Conservation (phyloP, 1,284 basidiomycete species). For the Apiotrichum domesticum region DNA sequence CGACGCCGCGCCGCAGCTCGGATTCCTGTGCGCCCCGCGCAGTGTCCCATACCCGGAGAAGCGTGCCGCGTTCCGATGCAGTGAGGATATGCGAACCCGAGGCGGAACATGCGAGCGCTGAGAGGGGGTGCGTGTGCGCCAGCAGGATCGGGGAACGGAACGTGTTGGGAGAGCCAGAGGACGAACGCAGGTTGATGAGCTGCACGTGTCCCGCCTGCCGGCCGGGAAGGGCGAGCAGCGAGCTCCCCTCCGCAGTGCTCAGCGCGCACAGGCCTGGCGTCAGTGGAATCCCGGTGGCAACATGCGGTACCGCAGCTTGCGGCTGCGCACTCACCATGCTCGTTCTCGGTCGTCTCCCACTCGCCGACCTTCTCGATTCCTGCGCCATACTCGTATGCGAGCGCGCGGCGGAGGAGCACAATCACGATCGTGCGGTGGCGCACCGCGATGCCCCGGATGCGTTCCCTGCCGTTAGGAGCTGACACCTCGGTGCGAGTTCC, state of each 20-base stretch:
- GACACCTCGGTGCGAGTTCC: no score
- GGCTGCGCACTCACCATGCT: conserved; percentile 56
- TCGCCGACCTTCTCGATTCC: conserved; percentile 59
- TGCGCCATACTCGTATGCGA: conserved; percentile 68
- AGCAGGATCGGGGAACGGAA: conserved; percentile 63
- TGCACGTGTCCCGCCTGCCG: conserved; percentile 87
- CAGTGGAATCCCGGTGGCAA: not conserved
- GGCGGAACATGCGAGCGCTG: conserved; percentile 67
- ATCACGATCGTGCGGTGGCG: conserved; percentile 77
- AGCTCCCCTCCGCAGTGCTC: conserved; percentile 68
- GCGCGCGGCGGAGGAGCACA: conserved; percentile 68
- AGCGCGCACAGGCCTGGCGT: conserved; percentile 70
- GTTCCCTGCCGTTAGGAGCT: conserved; percentile 55
- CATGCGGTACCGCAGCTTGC: no score
- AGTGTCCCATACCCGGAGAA: conserved; percentile 84
- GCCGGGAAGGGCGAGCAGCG: conserved; percentile 78
- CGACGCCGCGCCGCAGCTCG: conserved; percentile 80
- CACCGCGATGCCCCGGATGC: conserved; percentile 71
- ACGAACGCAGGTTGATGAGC: conserved; percentile 64
- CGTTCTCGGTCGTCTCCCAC: conserved; percentile 87
- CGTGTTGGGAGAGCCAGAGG: not conserved
- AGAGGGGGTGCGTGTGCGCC: conserved; percentile 74
- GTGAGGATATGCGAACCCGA: conserved; percentile 78
- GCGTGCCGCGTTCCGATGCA: conserved; percentile 74
- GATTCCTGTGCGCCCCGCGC: conserved; percentile 65